Conservation (phyloP, 2,329 filamentous ascomycete species). For the Colletotrichum kahawae region DNA sequence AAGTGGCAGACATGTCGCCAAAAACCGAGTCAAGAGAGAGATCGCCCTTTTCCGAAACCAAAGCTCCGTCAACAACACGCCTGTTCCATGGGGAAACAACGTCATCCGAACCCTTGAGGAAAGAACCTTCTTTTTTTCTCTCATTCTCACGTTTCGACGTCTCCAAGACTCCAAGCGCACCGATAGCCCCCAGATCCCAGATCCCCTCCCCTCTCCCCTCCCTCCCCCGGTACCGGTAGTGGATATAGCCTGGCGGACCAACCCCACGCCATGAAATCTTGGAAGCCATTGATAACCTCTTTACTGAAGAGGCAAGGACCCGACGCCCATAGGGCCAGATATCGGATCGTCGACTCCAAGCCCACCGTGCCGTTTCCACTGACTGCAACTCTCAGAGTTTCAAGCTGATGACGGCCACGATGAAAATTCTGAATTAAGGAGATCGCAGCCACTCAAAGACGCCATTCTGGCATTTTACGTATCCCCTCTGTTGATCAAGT, state of each 20-base stretch:
- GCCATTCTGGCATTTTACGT: neutral
- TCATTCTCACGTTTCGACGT: neutral
- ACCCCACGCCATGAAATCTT: slow-evolving; percentile 1
- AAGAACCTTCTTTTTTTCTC: neutral
- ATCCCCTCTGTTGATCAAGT: neutral
- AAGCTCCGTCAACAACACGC: neutral
- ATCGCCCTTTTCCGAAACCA: neutral
- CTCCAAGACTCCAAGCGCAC: neutral
- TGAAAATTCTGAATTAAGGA: neutral
- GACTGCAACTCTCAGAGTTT: slow-evolving; percentile 8
- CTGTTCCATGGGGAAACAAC: slow-evolving; percentile 2
- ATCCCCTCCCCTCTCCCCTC: neutral
- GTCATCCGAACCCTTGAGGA: slow-evolving; percentile 7
- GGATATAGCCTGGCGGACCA: neutral
- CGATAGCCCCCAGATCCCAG: neutral
- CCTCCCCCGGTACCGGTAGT: neutral
- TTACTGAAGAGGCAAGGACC: neutral
- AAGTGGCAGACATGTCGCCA: neutral
- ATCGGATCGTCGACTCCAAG: neutral
- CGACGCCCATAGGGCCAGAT: neutral
- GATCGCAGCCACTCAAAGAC: neutral
- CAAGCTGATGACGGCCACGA: neutral
- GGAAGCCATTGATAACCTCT: neutral
- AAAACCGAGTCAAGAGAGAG: neutral
- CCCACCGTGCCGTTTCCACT: neutral